phyloP scores from a whole-genome alignment of 169 alveolate species.

The Eimeria sp. region DNA sequence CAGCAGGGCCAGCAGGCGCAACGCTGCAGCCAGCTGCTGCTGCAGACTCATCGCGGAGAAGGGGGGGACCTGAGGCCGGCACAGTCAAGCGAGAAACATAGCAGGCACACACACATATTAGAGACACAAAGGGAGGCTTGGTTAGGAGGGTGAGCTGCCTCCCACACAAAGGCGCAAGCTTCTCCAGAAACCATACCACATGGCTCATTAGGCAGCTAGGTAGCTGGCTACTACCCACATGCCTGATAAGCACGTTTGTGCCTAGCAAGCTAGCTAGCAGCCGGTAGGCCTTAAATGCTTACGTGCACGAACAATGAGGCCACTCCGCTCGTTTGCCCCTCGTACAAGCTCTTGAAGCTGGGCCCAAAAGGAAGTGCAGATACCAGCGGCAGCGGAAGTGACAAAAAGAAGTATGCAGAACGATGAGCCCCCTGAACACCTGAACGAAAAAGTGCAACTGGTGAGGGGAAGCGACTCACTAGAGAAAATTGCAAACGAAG shows the following conservation, averaged over 20 bases:
- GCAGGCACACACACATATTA: not conserved
- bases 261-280: not conserved
- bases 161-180: not conserved
- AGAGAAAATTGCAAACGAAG: slow-evolving; percentile 41
- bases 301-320: slow-evolving; percentile 42
- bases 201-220: not conserved
- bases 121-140: not conserved
- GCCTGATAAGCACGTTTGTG: too few relatives aligned
- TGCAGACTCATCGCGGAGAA: slow-evolving; percentile 6
- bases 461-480: slow-evolving; percentile 10
- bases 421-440: not conserved
- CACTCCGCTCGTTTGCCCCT: slow-evolving; percentile 26
- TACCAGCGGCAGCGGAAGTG: not conserved
- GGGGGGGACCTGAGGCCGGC: slow-evolving; percentile 15
- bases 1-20: slow-evolving; percentile 15
- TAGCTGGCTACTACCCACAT: slow-evolving; percentile 3
- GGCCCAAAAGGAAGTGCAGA: not conserved
- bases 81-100: not conserved
- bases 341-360: slow-evolving; percentile 44
- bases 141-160: not conserved
- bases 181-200: not conserved
- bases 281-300: not conserved
- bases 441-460: slow-evolving; percentile 1
- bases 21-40: slow-evolving; percentile 41
- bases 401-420: not conserved